Percentiles rank a stretch among this genome's conserved stretches.
Conservation (phyloP, 2,329 filamentous ascomycete genomes). For the Colletotrichum liaoningense region DNA sequence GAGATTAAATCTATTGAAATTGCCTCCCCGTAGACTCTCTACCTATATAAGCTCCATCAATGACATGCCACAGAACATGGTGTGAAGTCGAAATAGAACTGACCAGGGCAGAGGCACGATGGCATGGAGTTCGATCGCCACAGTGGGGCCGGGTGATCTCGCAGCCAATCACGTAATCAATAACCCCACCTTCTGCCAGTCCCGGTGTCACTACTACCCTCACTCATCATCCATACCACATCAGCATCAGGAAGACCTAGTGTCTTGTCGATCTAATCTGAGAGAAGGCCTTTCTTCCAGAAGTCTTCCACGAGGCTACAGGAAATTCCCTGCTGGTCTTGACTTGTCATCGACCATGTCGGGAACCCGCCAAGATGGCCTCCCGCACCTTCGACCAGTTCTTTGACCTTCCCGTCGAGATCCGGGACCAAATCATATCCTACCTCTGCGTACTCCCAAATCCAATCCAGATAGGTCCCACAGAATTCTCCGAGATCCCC, state of each 20-base stretch:
- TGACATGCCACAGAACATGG: neutral
- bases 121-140: constrained; percentile 1
- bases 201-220: constrained; percentile 15
- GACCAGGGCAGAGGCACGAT: constrained; percentile 7
- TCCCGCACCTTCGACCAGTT: constrained; percentile 38
- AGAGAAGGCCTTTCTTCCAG: neutral
- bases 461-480: constrained; percentile 38
- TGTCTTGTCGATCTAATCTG: neutral
- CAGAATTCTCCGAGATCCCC: constrained; percentile 14
- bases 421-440: constrained; percentile 42
- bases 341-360: too few relatives aligned
- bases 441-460: constrained; percentile 39
- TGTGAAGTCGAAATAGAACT: constrained; percentile 28
- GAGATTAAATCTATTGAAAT: neutral
- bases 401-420: constrained; percentile 44
- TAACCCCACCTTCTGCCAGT: neutral
- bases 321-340: accelerated
- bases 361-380: constrained; percentile 3
- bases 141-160: constrained; percentile 1
- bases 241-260: too few relatives aligned
- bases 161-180: constrained; percentile 4
- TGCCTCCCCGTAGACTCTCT: neutral
- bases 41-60: neutral
- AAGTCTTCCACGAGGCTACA: neutral
- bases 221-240: neutral